Evolutionary conservation across 2,329 filamentous ascomycete species (phyloP).

Genomic region (Colletotrichum neosansevieriae): DNA sequence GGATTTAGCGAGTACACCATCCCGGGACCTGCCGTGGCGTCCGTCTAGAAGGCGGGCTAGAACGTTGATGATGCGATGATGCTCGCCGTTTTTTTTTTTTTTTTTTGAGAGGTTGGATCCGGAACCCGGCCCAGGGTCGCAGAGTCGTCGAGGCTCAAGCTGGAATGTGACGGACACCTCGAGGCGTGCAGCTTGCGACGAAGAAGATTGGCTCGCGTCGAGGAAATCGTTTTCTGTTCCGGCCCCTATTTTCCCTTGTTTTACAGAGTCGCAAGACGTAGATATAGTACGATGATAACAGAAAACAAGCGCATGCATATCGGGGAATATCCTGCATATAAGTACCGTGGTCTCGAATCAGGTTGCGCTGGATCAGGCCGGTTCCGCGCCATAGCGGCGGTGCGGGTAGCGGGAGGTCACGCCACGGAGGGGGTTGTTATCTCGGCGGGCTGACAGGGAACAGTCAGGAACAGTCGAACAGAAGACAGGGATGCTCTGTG

Average conservation of each 20-base stretch:
- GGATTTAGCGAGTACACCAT: conserved; percentile 39
- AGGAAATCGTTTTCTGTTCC: not conserved
- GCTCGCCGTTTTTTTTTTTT: not conserved
- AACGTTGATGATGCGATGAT: not conserved
- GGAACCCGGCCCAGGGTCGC: no score
- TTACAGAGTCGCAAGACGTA: not conserved
- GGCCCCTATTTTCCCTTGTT: not conserved
- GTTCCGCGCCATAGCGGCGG: not conserved
- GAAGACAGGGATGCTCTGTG: conserved; percentile 14
- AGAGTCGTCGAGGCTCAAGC: not conserved
- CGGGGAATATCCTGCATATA: conserved; percentile 17
- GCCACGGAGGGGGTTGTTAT: conserved; percentile 23
- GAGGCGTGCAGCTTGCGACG: not conserved
- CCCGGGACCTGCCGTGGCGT: conserved; percentile 22
- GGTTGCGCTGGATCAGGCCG: conserved; percentile 7
- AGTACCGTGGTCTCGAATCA: conserved; percentile 9
- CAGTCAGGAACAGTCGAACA: not conserved
- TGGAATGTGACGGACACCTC: not conserved
- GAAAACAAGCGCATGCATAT: conserved; percentile 14
- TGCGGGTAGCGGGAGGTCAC: conserved; percentile 23
- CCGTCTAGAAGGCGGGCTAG: not conserved
- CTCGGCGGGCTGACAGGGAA: conserved; percentile 23
- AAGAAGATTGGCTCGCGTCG: not conserved
- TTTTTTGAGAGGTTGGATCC: not conserved
- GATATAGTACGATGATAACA: conserved; percentile 6